Base-by-base conservation (phyloP, 352 stramenopile genomes). In the Phytophthora sp. region DNA sequence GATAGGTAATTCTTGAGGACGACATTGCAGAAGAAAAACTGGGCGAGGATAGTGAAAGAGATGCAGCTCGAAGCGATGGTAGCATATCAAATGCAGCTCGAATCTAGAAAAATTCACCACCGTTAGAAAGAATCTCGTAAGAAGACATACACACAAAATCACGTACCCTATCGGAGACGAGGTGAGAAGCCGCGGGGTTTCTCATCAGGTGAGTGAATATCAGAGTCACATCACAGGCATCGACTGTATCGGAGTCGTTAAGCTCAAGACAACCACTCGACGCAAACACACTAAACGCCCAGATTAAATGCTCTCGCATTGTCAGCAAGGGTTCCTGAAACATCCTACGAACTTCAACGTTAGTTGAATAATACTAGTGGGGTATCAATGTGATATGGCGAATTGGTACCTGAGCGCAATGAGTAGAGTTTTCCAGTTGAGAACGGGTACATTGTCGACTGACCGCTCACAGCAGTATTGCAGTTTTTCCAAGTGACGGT, bases 351-450 rank as follows among this genome's bases (percentile, higher is more conserved):
- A 46, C 30, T 12, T 31, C 15, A 2, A 13, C 21, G 39, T 58
- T 7, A 65, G 21, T 53, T 12, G 6, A n/a, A 51, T 26, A 45
- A n/a, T n/a, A n/a, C n/a, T n/a, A n/a, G n/a, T n/a, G n/a, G n/a
- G n/a, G n/a, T n/a, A n/a, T n/a, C n/a, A n/a, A n/a, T n/a, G n/a
- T n/a, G n/a, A n/a, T n/a, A n/a, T n/a, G 18, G 20, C 1, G 6
- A 52, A 60, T 38, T 4, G 21, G 13, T 65, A 90, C 81, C 80
- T 76, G n/a, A 92, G 54, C 7, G 59, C 71, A 13, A 79, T 53
- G 35, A 94, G 82, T 30, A 92, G 52, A 23, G 83, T 58, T 18
- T 78, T 81, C 85, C 85, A 94, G 64, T 94, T 88, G 51, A 91
- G 62, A 44, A 86, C 74, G 12, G 55, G 68, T 1, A 89, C 69